phyloP scores from a whole-genome alignment of 352 stramenopile genomes.

The Globisporangium heterothallicum region DNA sequence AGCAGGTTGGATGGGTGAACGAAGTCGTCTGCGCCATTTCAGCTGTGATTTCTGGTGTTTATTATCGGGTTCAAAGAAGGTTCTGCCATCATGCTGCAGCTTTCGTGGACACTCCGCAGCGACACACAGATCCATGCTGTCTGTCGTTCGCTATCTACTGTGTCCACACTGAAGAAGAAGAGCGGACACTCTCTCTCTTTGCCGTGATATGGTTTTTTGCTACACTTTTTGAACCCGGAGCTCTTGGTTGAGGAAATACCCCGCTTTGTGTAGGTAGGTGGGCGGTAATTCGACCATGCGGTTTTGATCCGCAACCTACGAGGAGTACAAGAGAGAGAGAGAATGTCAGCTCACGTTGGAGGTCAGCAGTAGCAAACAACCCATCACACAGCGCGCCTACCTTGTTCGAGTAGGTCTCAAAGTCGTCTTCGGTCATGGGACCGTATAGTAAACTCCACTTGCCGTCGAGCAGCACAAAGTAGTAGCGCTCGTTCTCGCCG shows the following conservation, averaged over 20 bases:
- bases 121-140: too few species aligned
- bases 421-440: constrained; percentile 82
- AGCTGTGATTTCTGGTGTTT: too few species aligned
- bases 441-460: constrained; percentile 86
- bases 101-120: too few species aligned
- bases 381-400: constrained; percentile 18
- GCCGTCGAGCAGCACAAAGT: constrained; percentile 74
- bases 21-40: too few species aligned
- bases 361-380: neutral
- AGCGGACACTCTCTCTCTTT: neutral
- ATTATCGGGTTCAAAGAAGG: too few species aligned
- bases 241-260: constrained; percentile 67
- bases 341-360: neutral
- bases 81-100: too few species aligned
- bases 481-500: constrained; percentile 83
- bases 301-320: constrained; percentile 62
- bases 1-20: too few species aligned
- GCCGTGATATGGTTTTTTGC: constrained; percentile 15
- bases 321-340: neutral
- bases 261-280: constrained; percentile 79
- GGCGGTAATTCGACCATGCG: constrained; percentile 61
- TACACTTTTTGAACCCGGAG: constrained; percentile 60
- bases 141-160: neutral
- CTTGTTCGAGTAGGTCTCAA: constrained; percentile 69
- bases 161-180: neutral